These are phyloP conservation scores for Pichia cactophila DNA, from an alignment of 1,139 yeast genomes.

Conservation along the genomic window DNA sequence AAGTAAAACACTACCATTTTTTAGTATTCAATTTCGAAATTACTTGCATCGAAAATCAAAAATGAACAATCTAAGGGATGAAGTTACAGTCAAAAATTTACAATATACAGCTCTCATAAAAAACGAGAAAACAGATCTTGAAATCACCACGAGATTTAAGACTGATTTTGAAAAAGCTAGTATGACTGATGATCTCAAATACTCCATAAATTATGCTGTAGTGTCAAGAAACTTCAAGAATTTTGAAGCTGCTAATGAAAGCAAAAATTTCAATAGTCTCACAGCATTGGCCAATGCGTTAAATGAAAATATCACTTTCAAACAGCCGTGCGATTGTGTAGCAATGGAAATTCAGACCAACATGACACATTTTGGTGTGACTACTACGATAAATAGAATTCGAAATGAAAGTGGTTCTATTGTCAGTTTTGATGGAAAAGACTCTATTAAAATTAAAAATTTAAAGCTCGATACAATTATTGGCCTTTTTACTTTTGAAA, in stretches of 20 bases:
- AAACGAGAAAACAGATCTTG: conserved; percentile 8
- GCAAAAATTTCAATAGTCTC: conserved; percentile 43
- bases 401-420: conserved; percentile 10
- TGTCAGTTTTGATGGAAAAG: conserved; percentile 5
- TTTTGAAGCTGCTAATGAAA: conserved; percentile 41
- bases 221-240: conserved; percentile 56
- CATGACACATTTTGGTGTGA: conserved; percentile 1
- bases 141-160: conserved; percentile 36
- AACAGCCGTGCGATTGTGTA: conserved; percentile 15
- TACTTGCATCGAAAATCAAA: not conserved
- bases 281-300: conserved; percentile 53
- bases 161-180: conserved; percentile 72
- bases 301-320: conserved; percentile 32
- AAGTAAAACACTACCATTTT: not conserved
- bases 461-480: conserved; percentile 46
- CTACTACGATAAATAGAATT: conserved; percentile 3
- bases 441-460: conserved; percentile 4
- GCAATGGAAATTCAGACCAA: conserved; percentile 10
- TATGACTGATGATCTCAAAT: conserved; percentile 64
- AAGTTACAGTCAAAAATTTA: conserved; percentile 19
- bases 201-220: conserved; percentile 83
- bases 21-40: not conserved
- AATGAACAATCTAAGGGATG: conserved; percentile 12
- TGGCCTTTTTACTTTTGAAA: conserved; percentile 88
- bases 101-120: conserved; percentile 13